phyloP scores from a whole-genome alignment of 2,329 filamentous ascomycete species.

The Corinectria fuckeliana region DNA sequence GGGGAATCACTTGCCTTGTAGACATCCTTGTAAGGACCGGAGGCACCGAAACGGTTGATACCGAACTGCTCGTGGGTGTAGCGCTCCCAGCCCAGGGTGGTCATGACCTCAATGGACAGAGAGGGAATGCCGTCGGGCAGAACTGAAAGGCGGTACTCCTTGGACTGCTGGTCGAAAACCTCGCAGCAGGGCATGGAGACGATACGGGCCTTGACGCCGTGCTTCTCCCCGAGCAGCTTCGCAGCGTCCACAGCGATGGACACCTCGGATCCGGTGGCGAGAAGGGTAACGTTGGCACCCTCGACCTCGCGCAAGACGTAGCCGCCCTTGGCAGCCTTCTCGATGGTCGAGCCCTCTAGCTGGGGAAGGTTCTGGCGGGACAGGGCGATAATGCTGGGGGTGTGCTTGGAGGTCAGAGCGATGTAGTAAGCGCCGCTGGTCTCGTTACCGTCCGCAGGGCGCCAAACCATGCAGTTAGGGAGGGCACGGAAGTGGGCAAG shows the following conservation, averaged over 20 bases:
- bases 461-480: slow-evolving; percentile 99
- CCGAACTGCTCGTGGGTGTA: slow-evolving; percentile 99
- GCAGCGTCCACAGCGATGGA: slow-evolving; percentile 90
- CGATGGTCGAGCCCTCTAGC: slow-evolving; percentile 91
- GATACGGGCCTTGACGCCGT: slow-evolving; percentile 85
- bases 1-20: slow-evolving; percentile 73
- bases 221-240: slow-evolving; percentile 90
- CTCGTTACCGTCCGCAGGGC: slow-evolving; percentile 98
- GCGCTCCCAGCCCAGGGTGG: slow-evolving; percentile 97
- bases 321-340: slow-evolving; percentile 91
- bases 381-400: slow-evolving; percentile 90
- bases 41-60: slow-evolving; percentile 98
- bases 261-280: slow-evolving; percentile 96
- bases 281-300: slow-evolving; percentile 84
- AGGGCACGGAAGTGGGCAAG: slow-evolving; percentile 97
- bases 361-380: slow-evolving; percentile 98
- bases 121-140: slow-evolving; percentile 94
- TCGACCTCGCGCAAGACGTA: slow-evolving; percentile 88
- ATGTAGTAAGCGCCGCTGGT: slow-evolving; percentile 97
- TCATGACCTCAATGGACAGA: slow-evolving; percentile 95
- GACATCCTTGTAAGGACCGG: slow-evolving; percentile 95
- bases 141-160: slow-evolving; percentile 93
- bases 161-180: slow-evolving; percentile 91
- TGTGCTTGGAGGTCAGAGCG: slow-evolving; percentile 86
- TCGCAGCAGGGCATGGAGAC: slow-evolving; percentile 97